These are phyloP conservation scores for Coemansia sp. DNA, from an alignment of 192 early-diverging fungal genomes.

Conservation along the genomic window DNA sequence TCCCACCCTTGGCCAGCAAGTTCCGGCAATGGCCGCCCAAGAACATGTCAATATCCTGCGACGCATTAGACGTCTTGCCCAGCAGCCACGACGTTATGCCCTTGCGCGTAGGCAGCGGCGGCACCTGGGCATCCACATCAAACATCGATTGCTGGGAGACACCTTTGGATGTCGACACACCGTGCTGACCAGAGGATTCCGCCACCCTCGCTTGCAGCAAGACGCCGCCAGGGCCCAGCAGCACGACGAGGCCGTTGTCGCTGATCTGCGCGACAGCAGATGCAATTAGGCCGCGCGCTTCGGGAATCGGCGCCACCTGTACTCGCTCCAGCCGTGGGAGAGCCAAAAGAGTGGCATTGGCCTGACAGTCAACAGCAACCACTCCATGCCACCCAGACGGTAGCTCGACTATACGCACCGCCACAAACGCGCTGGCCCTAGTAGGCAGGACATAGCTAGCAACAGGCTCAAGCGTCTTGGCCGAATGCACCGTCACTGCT, in stretches of 20 bases:
- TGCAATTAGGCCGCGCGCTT: not conserved
- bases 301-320: not conserved
- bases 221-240: slow-evolving; percentile 13
- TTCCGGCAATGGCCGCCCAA: slow-evolving; percentile 32
- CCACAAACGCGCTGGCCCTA: slow-evolving; percentile 9
- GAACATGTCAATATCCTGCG: slow-evolving; percentile 29
- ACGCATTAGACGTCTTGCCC: slow-evolving; percentile 29
- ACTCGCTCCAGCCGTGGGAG: slow-evolving; percentile 15
- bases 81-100: slow-evolving; percentile 48
- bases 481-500: slow-evolving; percentile 6
- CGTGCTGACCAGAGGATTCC: not conserved
- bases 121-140: slow-evolving; percentile 2
- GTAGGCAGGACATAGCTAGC: slow-evolving; percentile 2
- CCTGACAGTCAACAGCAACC: slow-evolving; percentile 16
- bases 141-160: slow-evolving; percentile 8
- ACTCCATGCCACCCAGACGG: slow-evolving; percentile 25
- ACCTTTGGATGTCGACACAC: not conserved
- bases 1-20: slow-evolving; percentile 17
- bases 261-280: slow-evolving; percentile 11
- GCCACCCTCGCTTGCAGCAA: slow-evolving; percentile 19
- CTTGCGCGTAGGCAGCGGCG: slow-evolving; percentile 32
- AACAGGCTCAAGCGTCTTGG: slow-evolving; percentile 2
- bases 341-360: slow-evolving; percentile 8
- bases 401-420: slow-evolving; percentile 10
- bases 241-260: slow-evolving; percentile 12